Evolutionary conservation across 164 flowering plant species (phyloP).

Genomic region (Berberis thunbergii): DNA sequence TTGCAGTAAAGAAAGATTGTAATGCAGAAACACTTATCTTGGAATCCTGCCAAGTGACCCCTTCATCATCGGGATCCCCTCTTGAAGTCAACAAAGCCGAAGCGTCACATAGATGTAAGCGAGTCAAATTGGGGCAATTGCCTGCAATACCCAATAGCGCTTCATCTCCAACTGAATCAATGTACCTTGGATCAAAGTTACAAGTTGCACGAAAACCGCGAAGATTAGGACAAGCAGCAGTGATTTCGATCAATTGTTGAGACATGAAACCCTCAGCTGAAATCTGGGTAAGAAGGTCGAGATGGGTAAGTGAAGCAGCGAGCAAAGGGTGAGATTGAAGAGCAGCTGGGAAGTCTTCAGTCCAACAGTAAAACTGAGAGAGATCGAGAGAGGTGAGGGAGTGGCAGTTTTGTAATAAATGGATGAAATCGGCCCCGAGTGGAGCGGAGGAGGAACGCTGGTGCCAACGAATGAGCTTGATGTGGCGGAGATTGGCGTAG

Average conservation of each 20-base stretch:
- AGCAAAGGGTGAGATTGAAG: slow-evolving; percentile 29
- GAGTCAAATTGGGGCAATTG: slow-evolving; percentile 40
- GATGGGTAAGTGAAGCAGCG: slow-evolving; percentile 23
- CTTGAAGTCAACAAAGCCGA: slow-evolving; percentile 29
- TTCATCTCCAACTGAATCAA: slow-evolving; percentile 71
- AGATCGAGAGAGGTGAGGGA: slow-evolving; percentile 43
- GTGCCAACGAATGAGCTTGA: slow-evolving; percentile 87
- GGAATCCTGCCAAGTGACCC: slow-evolving; percentile 41
- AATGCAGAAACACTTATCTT: slow-evolving; percentile 32
- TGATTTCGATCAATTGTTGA: slow-evolving; percentile 42
- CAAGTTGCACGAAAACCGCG: slow-evolving; percentile 42
- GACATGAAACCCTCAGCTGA: slow-evolving; percentile 66
- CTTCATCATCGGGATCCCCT: slow-evolving; percentile 37
- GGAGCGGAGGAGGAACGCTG: slow-evolving; percentile 36
- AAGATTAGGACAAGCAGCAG: slow-evolving; percentile 51
- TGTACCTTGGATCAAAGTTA: slow-evolving; percentile 66
- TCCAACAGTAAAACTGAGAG: slow-evolving; percentile 76
- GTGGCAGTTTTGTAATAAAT: slow-evolving; percentile 30
- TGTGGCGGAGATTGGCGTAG: slow-evolving; percentile 38
- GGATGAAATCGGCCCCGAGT: slow-evolving; percentile 46
- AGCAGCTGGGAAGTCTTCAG: slow-evolving; percentile 68
- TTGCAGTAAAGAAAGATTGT: slow-evolving; percentile 40
- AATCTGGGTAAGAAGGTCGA: slow-evolving; percentile 49
- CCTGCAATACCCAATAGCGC: slow-evolving; percentile 38
- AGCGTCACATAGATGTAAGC: slow-evolving; percentile 60